Evolutionary conservation across 2,329 filamentous ascomycete species (phyloP).

Genomic region (Ophiostoma ips): DNA sequence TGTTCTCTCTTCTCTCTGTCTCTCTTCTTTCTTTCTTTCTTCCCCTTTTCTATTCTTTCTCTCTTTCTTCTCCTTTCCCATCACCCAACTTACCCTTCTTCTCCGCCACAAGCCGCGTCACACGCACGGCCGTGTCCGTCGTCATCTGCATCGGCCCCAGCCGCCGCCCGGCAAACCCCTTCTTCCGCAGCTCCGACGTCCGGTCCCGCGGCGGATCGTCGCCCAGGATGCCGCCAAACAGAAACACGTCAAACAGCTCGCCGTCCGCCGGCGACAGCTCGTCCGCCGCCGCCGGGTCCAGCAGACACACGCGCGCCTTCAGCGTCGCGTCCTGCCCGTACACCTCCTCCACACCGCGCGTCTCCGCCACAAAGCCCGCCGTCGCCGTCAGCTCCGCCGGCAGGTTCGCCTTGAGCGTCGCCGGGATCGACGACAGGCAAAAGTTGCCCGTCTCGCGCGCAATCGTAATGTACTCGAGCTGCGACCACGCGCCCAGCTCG

Average conservation of each 20-base stretch:
- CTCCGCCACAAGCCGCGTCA: constrained; percentile 79
- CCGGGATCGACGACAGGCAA: constrained; percentile 67
- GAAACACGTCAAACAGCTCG: constrained; percentile 71
- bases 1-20: background rate
- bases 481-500: constrained; percentile 87
- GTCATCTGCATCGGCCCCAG: constrained; percentile 95
- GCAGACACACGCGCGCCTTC: constrained; percentile 10
- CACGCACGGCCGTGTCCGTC: constrained; percentile 89
- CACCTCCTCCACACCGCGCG: constrained; percentile 67
- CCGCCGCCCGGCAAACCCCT: constrained; percentile 77
- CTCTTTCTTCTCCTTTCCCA: background rate
- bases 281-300: constrained; percentile 23
- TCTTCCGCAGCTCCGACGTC: constrained; percentile 87
- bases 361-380: constrained; percentile 56
- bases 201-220: constrained; percentile 91
- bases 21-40: background rate
- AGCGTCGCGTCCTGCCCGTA: constrained; percentile 54
- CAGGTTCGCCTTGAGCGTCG: constrained; percentile 43
- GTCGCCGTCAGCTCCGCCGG: constrained; percentile 40
- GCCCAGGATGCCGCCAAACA: constrained; percentile 92
- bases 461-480: constrained; percentile 82
- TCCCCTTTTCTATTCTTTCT: background rate
- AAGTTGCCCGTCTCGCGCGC: constrained; percentile 71
- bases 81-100: constrained; percentile 57
- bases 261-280: constrained; percentile 76